These are phyloP conservation scores for Fusarium sp. DNA, from an alignment of 2,329 filamentous ascomycete genomes.

Conservation along the genomic window DNA sequence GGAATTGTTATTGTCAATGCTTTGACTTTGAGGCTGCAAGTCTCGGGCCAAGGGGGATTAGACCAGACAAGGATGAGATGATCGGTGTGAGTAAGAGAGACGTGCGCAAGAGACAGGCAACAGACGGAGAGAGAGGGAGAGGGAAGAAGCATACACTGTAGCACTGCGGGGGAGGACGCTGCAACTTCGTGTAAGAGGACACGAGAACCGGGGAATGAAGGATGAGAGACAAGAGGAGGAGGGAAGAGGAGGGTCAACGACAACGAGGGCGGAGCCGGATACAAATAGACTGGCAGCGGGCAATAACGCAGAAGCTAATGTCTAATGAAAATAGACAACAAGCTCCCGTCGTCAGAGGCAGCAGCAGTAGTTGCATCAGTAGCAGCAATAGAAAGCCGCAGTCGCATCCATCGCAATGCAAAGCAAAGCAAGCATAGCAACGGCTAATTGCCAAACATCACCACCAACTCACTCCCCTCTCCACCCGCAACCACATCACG, in stretches of 20 bases:
- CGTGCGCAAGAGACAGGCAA: not conserved
- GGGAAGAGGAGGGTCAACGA: not conserved
- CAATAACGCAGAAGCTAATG: slow-evolving; percentile 7
- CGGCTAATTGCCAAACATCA: slow-evolving; percentile 20
- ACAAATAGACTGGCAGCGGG: slow-evolving; percentile 22
- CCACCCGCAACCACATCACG: slow-evolving; percentile 24
- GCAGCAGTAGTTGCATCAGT: not conserved
- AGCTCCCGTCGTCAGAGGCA: slow-evolving; percentile 7
- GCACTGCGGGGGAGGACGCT: slow-evolving; percentile 12
- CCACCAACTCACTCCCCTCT: slow-evolving; percentile 14
- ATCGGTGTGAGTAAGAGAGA: slow-evolving; percentile 23
- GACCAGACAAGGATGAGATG: slow-evolving; percentile 33
- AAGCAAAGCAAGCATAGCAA: slow-evolving; percentile 9
- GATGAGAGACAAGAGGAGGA: not conserved
- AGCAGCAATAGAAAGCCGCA: not conserved
- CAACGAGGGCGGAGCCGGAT: slow-evolving; percentile 15
- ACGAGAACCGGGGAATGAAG: slow-evolving; percentile 7
- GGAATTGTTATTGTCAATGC: slow-evolving; percentile 29
- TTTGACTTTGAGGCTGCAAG: slow-evolving; percentile 21
- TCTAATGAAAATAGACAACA: slow-evolving; percentile 28
- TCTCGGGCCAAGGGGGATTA: slow-evolving; percentile 22
- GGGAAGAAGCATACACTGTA: slow-evolving; percentile 16
- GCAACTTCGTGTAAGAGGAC: slow-evolving; percentile 19
- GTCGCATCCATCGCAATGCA: slow-evolving; percentile 2
- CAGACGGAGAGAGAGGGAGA: not conserved